Base-by-base conservation (phyloP, 768 basidiomycete species). In the Suillus hirtellus region DNA sequence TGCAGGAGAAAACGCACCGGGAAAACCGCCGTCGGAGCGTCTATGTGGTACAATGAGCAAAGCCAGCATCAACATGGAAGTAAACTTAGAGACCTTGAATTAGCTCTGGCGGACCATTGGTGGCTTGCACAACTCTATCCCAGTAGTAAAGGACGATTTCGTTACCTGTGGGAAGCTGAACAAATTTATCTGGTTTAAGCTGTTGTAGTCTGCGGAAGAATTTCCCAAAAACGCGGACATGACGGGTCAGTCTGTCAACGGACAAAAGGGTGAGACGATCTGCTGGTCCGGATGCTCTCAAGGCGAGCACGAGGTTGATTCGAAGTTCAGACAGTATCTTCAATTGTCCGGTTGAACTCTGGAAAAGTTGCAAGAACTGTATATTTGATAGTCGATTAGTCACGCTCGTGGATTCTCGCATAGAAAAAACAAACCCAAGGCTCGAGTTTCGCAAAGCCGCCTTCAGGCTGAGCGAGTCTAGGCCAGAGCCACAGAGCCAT, bases 1-100 rank as follows among this genome's bases (percentile, higher is more conserved):
- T 93, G 92, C 0, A 94, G 90, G 63, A 95, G 78, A 69, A 91
- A 87, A 12, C 89, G 86, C 27, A 90, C 80, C n/a, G 93, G 93
- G 70, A 88, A 93, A 2, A 88, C 73, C 2, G 87, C 89, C 50
- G 80, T 75, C 37, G 79, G 72, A 0, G 86, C 84, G 72, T 94
- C 91, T 93, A 63, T 17, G 42, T 19, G 42, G 54, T 12, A 21
- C 42, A 40, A 50, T 43, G 10, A 60, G 31, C 4, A 56, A 34
- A 31, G 12, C 43, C 21, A 31, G 42, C 17, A 21, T 53, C 24
- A 21, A 35, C 34, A 17, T 19, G 14, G 4, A 19, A 60, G 8
- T 38, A 55, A 42, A 63, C 19, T 55, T n/a, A 55, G 75, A 47
- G 68, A 89, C 92, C 91, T 70, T 81, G 77, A 49, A 90, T 84